phyloP scores from a whole-genome alignment of 2,329 filamentous ascomycete species.

The Fusarium proliferatum region DNA sequence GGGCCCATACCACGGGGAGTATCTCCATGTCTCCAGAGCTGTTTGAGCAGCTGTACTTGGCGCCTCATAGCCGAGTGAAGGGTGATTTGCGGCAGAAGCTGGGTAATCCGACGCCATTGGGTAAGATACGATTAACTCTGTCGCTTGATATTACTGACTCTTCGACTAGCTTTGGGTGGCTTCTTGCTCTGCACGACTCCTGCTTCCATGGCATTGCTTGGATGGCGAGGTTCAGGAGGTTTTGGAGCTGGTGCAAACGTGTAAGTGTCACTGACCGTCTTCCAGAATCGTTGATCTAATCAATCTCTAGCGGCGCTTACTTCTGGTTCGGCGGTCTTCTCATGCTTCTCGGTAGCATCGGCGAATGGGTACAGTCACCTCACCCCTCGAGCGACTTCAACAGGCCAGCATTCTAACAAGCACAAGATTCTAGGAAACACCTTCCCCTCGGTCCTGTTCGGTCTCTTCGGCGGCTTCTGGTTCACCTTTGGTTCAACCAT shows the following conservation, averaged over 20 bases:
- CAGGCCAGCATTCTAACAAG: background rate
- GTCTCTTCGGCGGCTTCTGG: background rate
- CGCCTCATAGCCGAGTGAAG: background rate
- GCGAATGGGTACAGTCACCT: background rate
- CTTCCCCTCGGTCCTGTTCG: background rate
- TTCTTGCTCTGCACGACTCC: background rate
- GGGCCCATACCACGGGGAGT: background rate
- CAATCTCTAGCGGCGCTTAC: background rate
- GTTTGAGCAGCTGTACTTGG: background rate
- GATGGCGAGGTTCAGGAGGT: background rate
- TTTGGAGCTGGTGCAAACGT: background rate
- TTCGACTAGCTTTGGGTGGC: background rate
- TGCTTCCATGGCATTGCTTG: background rate
- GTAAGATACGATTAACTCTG: rapidly evolving
- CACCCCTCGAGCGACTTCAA: background rate
- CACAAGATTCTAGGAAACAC: background rate
- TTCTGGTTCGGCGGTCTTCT: background rate
- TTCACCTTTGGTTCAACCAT: background rate
- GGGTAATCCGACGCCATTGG: background rate
- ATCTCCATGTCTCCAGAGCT: background rate
- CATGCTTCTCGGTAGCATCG: background rate
- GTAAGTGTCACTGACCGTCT: rapidly evolving
- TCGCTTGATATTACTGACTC: background rate
- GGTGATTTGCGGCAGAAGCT: background rate
- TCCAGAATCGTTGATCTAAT: rapidly evolving